phyloP scores from a whole-genome alignment of 2,329 filamentous ascomycete species.

The Fusarium multiceps region DNA sequence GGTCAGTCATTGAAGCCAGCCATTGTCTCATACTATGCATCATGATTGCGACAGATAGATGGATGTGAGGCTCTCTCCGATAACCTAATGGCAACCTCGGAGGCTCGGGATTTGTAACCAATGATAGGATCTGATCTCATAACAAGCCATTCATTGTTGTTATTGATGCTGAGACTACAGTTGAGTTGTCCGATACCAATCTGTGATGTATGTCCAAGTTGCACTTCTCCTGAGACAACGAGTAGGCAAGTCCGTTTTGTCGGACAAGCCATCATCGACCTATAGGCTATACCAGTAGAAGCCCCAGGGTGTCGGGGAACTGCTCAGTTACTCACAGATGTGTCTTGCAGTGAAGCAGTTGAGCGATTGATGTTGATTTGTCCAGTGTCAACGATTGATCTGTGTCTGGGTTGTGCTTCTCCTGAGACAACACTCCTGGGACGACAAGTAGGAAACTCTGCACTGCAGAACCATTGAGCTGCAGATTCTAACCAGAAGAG shows the following conservation, averaged over 20 bases:
- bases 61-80: neutral
- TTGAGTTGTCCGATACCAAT: neutral
- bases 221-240: neutral
- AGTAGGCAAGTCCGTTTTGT: neutral
- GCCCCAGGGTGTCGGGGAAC: rapidly evolving
- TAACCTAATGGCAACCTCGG: neutral
- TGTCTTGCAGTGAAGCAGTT: rapidly evolving
- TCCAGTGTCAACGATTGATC: too few species aligned
- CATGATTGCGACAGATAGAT: neutral
- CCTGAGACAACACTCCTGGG: too few species aligned
- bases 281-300: rapidly evolving
- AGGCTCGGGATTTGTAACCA: neutral
- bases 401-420: too few species aligned
- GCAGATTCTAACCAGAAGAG: too few species aligned
- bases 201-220: neutral
- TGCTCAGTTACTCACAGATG: rapidly evolving
- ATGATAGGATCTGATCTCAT: neutral
- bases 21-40: neutral
- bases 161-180: neutral
- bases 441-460: too few species aligned
- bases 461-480: too few species aligned
- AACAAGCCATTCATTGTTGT: neutral
- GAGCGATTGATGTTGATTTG: too few species aligned
- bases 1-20: neutral
- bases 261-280: too few species aligned